Percentiles rank a stretch among this genome's conserved stretches.
phyloP scores from a whole-genome alignment of 2,329 filamentous ascomycete genomes.

The Diaporthe longicolla region DNA sequence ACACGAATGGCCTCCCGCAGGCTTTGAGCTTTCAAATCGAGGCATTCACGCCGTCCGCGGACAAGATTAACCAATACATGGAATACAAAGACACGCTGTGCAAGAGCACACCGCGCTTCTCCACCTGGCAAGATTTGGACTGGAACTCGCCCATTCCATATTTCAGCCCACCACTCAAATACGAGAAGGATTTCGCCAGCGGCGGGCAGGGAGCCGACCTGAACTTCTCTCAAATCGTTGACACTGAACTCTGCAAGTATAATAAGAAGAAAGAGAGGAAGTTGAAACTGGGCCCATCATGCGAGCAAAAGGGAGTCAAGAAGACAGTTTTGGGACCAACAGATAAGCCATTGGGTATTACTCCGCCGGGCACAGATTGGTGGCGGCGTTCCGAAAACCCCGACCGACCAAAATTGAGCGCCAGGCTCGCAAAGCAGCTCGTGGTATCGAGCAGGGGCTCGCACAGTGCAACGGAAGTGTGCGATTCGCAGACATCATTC shows the following conservation, averaged over 20 bases:
- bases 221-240: not conserved
- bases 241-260: constrained; percentile 6
- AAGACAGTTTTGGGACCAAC: no score
- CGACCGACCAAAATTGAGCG: not conserved
- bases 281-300: not conserved
- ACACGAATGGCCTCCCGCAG: not conserved
- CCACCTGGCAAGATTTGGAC: constrained; percentile 12
- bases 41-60: not conserved
- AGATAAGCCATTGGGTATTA: not conserved
- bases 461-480: constrained; percentile 7
- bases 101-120: not conserved
- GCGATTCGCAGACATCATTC: not conserved
- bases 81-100: not conserved
- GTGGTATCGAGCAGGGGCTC: not conserved
- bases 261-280: not conserved
- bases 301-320: not conserved
- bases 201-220: not conserved
- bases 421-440: not conserved
- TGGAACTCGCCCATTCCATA: not conserved
- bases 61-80: not conserved
- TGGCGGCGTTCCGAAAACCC: not conserved
- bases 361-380: not conserved
- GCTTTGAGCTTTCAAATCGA: constrained; percentile 10
- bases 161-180: not conserved
- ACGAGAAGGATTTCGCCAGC: not conserved